Evolutionary conservation across 2,329 filamentous ascomycete species (phyloP).

Genomic region (Xylaria sp.): DNA sequence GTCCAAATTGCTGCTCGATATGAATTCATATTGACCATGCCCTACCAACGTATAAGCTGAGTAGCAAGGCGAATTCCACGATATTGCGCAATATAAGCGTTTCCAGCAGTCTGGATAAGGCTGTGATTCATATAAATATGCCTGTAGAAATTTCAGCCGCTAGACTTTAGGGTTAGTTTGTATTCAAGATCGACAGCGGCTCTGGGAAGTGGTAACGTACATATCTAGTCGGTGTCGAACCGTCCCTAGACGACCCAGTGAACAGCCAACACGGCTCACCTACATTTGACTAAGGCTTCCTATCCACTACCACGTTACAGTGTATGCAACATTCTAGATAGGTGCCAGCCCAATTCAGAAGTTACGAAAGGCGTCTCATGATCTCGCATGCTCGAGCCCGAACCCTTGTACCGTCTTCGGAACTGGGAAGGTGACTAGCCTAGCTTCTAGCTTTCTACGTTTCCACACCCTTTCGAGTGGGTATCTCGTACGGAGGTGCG

Average conservation of each 20-base stretch:
- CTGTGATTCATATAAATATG: conserved; percentile 30
- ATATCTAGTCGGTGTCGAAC: not conserved
- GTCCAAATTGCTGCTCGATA: conserved; percentile 17
- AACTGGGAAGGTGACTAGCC: conserved; percentile 22
- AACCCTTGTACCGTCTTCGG: conserved; percentile 30
- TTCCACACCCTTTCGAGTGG: conserved; percentile 20
- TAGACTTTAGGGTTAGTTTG: not conserved
- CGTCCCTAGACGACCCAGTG: not conserved
- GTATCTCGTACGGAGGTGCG: conserved; percentile 24
- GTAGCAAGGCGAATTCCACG: conserved; percentile 20
- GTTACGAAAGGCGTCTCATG: conserved; percentile 30
- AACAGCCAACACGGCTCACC: not conserved
- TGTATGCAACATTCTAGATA: conserved; percentile 33
- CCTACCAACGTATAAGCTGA: conserved; percentile 18
- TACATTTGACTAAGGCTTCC: conserved; percentile 5
- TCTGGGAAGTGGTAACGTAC: conserved; percentile 10
- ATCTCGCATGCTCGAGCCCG: conserved; percentile 17
- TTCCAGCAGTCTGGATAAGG: conserved; percentile 31
- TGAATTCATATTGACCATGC: conserved; percentile 17
- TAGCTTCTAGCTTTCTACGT: conserved; percentile 23
- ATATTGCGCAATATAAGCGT: conserved; percentile 35
- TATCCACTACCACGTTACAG: conserved; percentile 29
- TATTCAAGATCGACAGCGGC: conserved; percentile 29
- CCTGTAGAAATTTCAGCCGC: conserved; percentile 22
- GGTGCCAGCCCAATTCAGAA: conserved; percentile 30